Evolutionary conservation across 345 rosid genomes (phyloP).

Genomic region (Psidium friedrichsthalianum): DNA sequence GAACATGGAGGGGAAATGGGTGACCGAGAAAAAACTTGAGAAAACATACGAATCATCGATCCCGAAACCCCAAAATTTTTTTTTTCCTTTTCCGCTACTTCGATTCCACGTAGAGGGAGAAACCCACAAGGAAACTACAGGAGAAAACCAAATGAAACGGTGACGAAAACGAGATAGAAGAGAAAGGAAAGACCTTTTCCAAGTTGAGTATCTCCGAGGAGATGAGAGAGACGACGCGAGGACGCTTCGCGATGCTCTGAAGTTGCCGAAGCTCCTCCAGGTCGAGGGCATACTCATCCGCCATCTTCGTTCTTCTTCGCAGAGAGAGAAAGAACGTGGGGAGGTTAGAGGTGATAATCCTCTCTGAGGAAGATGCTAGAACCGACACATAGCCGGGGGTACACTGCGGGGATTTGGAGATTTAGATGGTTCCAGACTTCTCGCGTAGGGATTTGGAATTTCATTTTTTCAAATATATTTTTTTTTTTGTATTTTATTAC

Average conservation of each 20-base stretch:
- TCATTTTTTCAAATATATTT: fast-evolving
- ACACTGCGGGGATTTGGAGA: neutral
- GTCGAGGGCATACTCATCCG: constrained; percentile 52
- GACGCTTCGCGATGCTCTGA: constrained; percentile 67
- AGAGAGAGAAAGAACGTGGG: neutral
- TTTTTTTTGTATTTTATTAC: neutral
- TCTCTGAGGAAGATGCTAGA: neutral
- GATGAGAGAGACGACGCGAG: constrained; percentile 51
- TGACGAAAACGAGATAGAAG: neutral
- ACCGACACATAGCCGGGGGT: neutral
- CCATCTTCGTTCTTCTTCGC: constrained; percentile 23
- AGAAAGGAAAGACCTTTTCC: constrained; percentile 46
- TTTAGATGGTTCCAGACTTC: neutral
- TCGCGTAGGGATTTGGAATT: neutral
- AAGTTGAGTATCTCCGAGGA: constrained; percentile 48
- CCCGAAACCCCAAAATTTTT: neutral
- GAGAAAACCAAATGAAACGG: neutral
- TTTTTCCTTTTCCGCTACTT: neutral
- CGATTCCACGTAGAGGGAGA: neutral
- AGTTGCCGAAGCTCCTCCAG: constrained; percentile 71
- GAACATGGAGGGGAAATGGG: neutral
- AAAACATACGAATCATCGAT: neutral
- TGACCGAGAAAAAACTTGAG: neutral
- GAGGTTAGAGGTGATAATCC: neutral
- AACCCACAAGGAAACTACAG: neutral